phyloP scores from a whole-genome alignment of 129 eudicot genomes.

The Flaveria trinervia region DNA sequence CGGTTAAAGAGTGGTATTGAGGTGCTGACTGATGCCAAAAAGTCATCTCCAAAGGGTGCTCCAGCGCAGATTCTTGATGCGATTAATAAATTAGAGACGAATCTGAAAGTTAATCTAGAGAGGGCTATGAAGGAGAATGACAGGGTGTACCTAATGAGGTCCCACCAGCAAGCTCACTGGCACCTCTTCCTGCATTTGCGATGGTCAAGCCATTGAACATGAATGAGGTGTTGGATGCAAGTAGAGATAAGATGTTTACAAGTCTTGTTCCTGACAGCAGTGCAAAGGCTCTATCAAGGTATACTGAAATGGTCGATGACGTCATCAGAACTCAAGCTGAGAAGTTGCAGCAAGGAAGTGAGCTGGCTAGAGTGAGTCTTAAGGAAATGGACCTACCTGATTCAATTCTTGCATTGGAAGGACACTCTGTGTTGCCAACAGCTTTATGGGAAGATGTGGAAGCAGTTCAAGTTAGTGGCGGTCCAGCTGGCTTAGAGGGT shows the following conservation, averaged over 20 bases:
- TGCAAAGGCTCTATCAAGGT: slow-evolving; percentile 91
- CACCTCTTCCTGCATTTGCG: slow-evolving; percentile 82
- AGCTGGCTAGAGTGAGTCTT: slow-evolving; percentile 91
- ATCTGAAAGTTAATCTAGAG: slow-evolving; percentile 69
- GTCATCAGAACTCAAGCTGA: slow-evolving; percentile 95
- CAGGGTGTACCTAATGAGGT: slow-evolving; percentile 96
- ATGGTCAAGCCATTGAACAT: slow-evolving; percentile 90
- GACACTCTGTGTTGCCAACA: slow-evolving; percentile 67
- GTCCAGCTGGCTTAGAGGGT: slow-evolving; percentile 92
- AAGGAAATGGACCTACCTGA: slow-evolving; percentile 98
- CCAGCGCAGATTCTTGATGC: slow-evolving; percentile 88
- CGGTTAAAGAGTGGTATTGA: slow-evolving; percentile 77
- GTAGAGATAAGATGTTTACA: slow-evolving; percentile 85
- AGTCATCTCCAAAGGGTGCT: slow-evolving; percentile 82
- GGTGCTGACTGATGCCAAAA: slow-evolving; percentile 71
- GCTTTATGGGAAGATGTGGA: slow-evolving; percentile 90
- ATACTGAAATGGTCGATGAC: slow-evolving; percentile 97
- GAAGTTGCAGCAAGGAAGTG: slow-evolving; percentile 94
- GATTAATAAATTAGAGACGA: slow-evolving; percentile 62
- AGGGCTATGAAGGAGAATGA: slow-evolving; percentile 96
- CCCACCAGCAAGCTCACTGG: slow-evolving; percentile 76
- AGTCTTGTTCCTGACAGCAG: slow-evolving; percentile 96
- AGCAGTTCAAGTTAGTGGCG: slow-evolving; percentile 94
- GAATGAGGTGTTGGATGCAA: slow-evolving; percentile 86
- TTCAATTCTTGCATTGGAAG: slow-evolving; percentile 87